These are phyloP conservation scores for Aaosphaeria arxii DNA, from an alignment of 2,329 filamentous ascomycete genomes.

Conservation along the genomic window DNA sequence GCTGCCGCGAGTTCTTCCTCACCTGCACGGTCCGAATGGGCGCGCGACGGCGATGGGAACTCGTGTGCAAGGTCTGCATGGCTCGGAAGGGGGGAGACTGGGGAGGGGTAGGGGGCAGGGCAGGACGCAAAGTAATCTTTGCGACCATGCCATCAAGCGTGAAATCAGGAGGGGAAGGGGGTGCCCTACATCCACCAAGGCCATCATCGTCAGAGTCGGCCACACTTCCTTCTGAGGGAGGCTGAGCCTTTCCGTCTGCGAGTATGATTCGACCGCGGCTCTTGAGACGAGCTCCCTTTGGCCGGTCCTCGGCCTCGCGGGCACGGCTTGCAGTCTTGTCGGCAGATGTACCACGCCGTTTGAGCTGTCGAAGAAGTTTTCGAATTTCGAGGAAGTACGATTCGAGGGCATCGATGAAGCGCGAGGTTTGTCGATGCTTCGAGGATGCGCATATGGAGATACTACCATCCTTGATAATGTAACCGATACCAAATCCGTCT, in stretches of 20 bases:
- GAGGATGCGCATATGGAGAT: slow-evolving; percentile 89
- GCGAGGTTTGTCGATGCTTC: slow-evolving; percentile 89
- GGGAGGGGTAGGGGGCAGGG: slow-evolving; percentile 30
- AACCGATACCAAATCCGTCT: slow-evolving; percentile 95
- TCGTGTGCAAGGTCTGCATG: slow-evolving; percentile 27
- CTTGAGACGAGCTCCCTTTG: slow-evolving; percentile 56
- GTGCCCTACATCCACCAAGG: slow-evolving; percentile 75
- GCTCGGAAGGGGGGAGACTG: slow-evolving; percentile 33
- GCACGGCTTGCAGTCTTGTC: slow-evolving; percentile 56
- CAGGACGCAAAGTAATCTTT: slow-evolving; percentile 10
- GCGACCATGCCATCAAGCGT: slow-evolving; percentile 14
- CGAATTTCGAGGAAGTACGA: slow-evolving; percentile 88
- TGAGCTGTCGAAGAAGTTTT: slow-evolving; percentile 72
- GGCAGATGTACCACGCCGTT: slow-evolving; percentile 52
- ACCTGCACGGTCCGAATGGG: slow-evolving; percentile 16
- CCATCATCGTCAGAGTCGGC: slow-evolving; percentile 81
- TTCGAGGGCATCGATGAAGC: slow-evolving; percentile 87
- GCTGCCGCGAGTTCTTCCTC: slow-evolving; percentile 13
- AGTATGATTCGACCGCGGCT: slow-evolving; percentile 71
- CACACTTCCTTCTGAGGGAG: slow-evolving; percentile 65
- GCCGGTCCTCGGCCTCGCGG: slow-evolving; percentile 58
- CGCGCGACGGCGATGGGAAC: slow-evolving; percentile 17
- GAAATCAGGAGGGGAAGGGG: slow-evolving; percentile 29
- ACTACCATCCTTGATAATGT: slow-evolving; percentile 95
- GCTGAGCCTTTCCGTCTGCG: slow-evolving; percentile 48